phyloP scores from a whole-genome alignment of 163 green algal species.

The Scenedesmus sp. region DNA sequence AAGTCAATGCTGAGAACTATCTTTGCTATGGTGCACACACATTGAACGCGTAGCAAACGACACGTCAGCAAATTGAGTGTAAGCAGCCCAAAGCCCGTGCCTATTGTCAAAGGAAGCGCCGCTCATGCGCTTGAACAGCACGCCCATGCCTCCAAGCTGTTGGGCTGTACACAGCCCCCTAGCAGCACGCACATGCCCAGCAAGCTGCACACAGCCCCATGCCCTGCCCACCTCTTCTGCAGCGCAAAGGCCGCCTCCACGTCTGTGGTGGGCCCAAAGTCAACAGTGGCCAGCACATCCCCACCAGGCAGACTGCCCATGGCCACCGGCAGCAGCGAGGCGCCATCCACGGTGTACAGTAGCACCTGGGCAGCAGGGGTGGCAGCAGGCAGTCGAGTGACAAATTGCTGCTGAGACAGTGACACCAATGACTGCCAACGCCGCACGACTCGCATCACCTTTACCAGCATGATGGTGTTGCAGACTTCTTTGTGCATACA shows the following conservation, averaged over 20 bases:
- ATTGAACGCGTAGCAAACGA: not conserved
- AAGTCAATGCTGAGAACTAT: too few relatives aligned
- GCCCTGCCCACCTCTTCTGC: conserved; percentile 9
- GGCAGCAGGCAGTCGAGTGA: not conserved
- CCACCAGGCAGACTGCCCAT: conserved; percentile 59
- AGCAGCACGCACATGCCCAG: not conserved
- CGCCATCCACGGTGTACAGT: conserved; percentile 75
- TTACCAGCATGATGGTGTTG: too few relatives aligned
- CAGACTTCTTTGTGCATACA: not conserved
- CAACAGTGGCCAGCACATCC: conserved; percentile 68
- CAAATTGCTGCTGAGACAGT: not conserved
- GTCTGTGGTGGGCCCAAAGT: conserved; percentile 70
- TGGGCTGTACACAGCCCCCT: not conserved
- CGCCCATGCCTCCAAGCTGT: too few relatives aligned
- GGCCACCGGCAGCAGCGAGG: conserved; percentile 15
- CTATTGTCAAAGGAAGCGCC: too few relatives aligned
- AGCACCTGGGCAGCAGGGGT: conserved; percentile 50
- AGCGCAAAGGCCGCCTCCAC: conserved; percentile 26
- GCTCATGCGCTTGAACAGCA: too few relatives aligned
- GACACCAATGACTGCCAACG: too few relatives aligned
- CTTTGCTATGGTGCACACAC: too few relatives aligned
- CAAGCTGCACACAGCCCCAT: too few relatives aligned
- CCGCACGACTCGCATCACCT: too few relatives aligned
- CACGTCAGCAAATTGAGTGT: not conserved
- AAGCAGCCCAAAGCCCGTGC: not conserved